These are phyloP conservation scores for Schizophyllum commune DNA, from an alignment of 1,284 basidiomycete species.

Conservation along the genomic window DNA sequence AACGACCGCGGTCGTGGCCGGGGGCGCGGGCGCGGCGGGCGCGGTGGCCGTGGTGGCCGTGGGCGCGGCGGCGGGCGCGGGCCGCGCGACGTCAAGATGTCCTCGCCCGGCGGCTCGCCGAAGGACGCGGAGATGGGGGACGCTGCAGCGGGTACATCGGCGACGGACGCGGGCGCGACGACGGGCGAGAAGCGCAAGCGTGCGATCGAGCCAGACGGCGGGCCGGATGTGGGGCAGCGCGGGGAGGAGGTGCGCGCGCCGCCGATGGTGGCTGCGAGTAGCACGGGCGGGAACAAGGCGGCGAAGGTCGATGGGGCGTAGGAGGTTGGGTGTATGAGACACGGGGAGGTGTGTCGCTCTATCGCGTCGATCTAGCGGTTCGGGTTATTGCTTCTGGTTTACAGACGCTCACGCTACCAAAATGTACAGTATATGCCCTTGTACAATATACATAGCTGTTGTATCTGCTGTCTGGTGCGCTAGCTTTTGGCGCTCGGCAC, in stretches of 20 bases:
- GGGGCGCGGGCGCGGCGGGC: constrained; percentile 30
- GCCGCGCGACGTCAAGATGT: constrained; percentile 11
- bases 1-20: constrained; percentile 31
- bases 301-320: constrained; percentile 39
- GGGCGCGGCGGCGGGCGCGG: constrained; percentile 23
- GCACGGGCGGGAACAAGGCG: constrained; percentile 40
- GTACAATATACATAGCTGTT: too few species aligned
- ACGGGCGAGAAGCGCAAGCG: constrained; percentile 68
- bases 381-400: too few species aligned
- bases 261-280: constrained; percentile 35
- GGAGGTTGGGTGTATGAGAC: too few species aligned
- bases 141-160: constrained; percentile 15
- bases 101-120: neutral
- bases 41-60: constrained; percentile 32
- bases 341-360: too few species aligned
- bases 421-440: too few species aligned
- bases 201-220: constrained; percentile 68
- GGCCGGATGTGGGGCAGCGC: constrained; percentile 53
- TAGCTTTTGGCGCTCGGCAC: too few species aligned
- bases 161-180: constrained; percentile 21
- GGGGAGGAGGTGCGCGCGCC: constrained; percentile 46
- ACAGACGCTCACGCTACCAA: too few species aligned
- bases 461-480: too few species aligned
- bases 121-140: constrained; percentile 16
- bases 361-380: too few species aligned